phyloP scores from a whole-genome alignment of 164 flowering plant species.

The Nymphaea colorata region DNA sequence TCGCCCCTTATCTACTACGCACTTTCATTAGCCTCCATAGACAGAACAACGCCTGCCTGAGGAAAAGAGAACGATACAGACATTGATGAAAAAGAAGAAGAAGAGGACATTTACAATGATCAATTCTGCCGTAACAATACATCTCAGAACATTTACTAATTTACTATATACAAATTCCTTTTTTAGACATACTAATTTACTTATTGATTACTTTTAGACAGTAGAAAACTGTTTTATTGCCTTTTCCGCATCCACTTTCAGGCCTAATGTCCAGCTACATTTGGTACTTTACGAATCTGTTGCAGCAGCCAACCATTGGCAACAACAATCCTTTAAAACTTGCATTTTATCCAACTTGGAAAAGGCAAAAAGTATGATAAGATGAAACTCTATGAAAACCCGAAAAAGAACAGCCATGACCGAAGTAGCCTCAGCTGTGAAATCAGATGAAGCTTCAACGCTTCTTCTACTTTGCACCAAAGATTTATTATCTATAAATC shows the following conservation, averaged over 20 bases:
- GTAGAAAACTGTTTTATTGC: no score
- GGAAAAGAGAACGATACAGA: not conserved
- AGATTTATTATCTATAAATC: not conserved
- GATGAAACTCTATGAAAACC: not conserved
- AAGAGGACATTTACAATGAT: not conserved
- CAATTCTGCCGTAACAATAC: not conserved
- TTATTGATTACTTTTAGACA: no score
- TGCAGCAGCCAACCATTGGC: no score
- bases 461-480: not conserved
- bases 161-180: not conserved
- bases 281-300: no score
- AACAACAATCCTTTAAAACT: no score
- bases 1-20: not conserved
- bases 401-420: not conserved
- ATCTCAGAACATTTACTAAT: no score
- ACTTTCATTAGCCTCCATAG: not conserved
- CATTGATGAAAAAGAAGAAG: not conserved
- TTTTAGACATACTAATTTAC: not conserved
- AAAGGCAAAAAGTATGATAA: not conserved
- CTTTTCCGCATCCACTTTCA: no score
- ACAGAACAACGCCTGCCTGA: not conserved
- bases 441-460: not conserved
- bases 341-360: not conserved
- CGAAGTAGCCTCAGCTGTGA: not conserved
- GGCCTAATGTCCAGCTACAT: no score